Percentiles rank a stretch among this genome's conserved stretches.
Conservation (phyloP, 805 yeast species). For the Huiozyma sinensis region DNA sequence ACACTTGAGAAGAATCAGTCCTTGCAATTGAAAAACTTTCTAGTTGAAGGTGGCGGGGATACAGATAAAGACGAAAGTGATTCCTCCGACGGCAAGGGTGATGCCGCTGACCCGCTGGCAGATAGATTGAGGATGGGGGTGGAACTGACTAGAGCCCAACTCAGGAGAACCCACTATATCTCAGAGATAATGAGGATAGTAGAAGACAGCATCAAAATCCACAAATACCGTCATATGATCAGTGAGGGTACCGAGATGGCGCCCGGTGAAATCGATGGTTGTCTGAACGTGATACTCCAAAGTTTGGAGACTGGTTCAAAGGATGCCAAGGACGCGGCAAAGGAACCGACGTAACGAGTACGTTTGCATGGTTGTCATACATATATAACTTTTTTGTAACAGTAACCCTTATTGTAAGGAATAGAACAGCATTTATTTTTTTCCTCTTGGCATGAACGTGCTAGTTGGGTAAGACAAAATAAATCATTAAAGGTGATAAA, state of each 20-base stretch:
- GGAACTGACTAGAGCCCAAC: slow-evolving; percentile 34
- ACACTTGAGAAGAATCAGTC: slow-evolving; percentile 26
- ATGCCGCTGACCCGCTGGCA: neutral
- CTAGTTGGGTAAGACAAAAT: too few species aligned
- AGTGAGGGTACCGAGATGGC: slow-evolving; percentile 60
- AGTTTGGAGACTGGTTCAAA: slow-evolving; percentile 8
- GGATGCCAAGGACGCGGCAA: too few species aligned
- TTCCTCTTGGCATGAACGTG: too few species aligned
- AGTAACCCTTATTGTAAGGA: too few species aligned
- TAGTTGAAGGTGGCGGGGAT: slow-evolving; percentile 1
- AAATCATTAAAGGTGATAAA: too few species aligned
- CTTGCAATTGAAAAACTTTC: slow-evolving; percentile 7
- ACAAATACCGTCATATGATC: slow-evolving; percentile 57
- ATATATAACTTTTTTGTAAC: too few species aligned
- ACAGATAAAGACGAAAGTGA: slow-evolving; percentile 6
- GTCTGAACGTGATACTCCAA: slow-evolving; percentile 47
- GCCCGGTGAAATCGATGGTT: slow-evolving; percentile 55
- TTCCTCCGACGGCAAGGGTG: slow-evolving; percentile 6
- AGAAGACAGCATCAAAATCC: slow-evolving; percentile 42
- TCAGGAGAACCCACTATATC: slow-evolving; percentile 30
- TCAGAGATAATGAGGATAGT: slow-evolving; percentile 26
- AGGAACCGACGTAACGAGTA: too few species aligned
- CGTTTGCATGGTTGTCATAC: too few species aligned
- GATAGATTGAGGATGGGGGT: slow-evolving; percentile 3
- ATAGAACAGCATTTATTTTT: too few species aligned